Evolutionary conservation across 495 filamentous ascomycete genomes (phyloP).

Genomic region (Talaromyces stipitatus): DNA sequence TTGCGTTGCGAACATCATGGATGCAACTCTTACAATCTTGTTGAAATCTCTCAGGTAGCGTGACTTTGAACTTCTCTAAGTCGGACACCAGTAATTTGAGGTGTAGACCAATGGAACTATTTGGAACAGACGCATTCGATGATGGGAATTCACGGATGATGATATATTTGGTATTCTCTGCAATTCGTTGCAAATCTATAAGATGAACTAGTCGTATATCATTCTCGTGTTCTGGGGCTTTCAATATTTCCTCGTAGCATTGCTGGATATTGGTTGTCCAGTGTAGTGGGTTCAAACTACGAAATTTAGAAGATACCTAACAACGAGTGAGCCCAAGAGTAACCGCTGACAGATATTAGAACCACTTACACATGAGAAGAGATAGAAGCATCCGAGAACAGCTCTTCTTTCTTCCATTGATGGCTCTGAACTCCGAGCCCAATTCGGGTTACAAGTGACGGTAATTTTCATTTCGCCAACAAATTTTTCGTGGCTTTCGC

Average conservation of each 20-base stretch:
- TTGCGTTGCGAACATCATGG: neutral
- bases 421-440: conserved; percentile 4
- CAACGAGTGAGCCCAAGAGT: neutral
- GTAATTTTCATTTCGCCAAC: conserved; percentile 5
- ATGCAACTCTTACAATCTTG: conserved; percentile 2
- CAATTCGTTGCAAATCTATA: conserved; percentile 1
- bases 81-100: conserved; percentile 4
- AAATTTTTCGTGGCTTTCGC: conserved; percentile 2
- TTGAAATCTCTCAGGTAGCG: conserved; percentile 3
- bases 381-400: conserved; percentile 5
- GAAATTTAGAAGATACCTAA: conserved; percentile 4
- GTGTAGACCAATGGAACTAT: neutral
- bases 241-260: conserved; percentile 4
- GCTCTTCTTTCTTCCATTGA: conserved; percentile 6
- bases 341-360: neutral
- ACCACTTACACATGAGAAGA: conserved; percentile 3
- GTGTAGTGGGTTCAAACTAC: conserved; percentile 1
- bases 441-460: conserved; percentile 4
- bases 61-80: conserved; percentile 6
- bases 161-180: conserved; percentile 2
- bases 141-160: conserved; percentile 1
- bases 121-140: neutral
- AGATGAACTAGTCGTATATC: conserved; percentile 2
- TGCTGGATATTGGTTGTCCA: conserved; percentile 5
- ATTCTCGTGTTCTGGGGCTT: neutral